Evolutionary conservation across 2,329 filamentous ascomycete species (phyloP), one percentile per base, ranked within the genome.

Genomic region (Aaosphaeria pasadenensis): DNA sequence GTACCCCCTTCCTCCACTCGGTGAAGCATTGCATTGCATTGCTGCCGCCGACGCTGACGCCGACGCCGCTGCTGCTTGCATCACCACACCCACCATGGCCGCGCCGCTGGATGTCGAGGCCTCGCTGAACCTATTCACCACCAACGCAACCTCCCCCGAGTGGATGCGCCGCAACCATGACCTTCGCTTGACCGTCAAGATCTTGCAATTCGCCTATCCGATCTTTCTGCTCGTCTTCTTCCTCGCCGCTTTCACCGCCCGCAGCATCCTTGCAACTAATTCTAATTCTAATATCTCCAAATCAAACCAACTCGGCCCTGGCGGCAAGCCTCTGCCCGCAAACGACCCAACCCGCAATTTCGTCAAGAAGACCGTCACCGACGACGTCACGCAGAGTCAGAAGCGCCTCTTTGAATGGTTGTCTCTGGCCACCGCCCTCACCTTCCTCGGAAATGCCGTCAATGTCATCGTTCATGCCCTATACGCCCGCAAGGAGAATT

Each of bases 251-350:
- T 87, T 88, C 63, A 77, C 85, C 47, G 63, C 74, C 56, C 81
- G 80, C 65, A 85, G 83, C 59, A 78, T 88, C 53, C 63, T 78
- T 51, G 76, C 80, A 36, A 71, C 71, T 57, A 77, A 68, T 55
- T 57, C 59, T 49, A 71, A 69, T 63, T 74, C 73, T 57, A 72
- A 75, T 53, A 69, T 70, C 53, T 68, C 73, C 41, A 67, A 75
- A 59, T 65, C 71, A 39, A 67, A 72, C 50, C 79, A 81, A 55
- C 84, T 79, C 45, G 91, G 91, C n/a, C 91, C 91, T 1, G 91
- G 89, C 47, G 92, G 91, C 57, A 91, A 95, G 69, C 90, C 90
- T 32, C 76, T 96, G 46, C 91, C 90, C 50, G 87, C 84, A 65
- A 83, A 70, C 63, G 75, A 72, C 59, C 71, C 69, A 54, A 71